phyloP scores from a whole-genome alignment of 2,329 filamentous ascomycete genomes.

The Xylaria digitata region DNA sequence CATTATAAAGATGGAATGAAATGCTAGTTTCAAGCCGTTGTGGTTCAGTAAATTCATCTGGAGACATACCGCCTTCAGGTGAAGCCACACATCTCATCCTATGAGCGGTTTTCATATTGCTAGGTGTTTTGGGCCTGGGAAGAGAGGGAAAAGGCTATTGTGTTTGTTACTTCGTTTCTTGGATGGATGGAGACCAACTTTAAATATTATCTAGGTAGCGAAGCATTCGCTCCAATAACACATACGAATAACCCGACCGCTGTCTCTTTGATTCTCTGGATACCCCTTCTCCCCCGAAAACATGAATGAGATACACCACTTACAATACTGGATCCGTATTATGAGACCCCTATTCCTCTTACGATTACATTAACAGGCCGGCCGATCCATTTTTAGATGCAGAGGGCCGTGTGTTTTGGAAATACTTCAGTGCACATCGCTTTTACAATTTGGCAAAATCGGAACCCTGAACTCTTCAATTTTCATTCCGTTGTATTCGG shows the following conservation, averaged over 20 bases:
- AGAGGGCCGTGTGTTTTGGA: constrained; percentile 22
- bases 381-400: constrained; percentile 27
- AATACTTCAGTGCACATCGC: constrained; percentile 31
- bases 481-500: neutral
- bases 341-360: constrained; percentile 23
- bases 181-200: constrained; percentile 27
- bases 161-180: constrained; percentile 28
- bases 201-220: constrained; percentile 14
- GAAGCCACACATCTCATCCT: constrained; percentile 13
- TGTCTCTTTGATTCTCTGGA: constrained; percentile 39
- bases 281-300: constrained; percentile 42
- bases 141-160: constrained; percentile 27
- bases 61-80: neutral
- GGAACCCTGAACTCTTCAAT: neutral
- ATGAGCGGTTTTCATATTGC: constrained; percentile 19
- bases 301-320: constrained; percentile 33
- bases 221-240: constrained; percentile 12
- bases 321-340: constrained; percentile 44
- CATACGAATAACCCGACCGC: constrained; percentile 19
- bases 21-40: constrained; percentile 19
- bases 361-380: constrained; percentile 26
- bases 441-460: constrained; percentile 14
- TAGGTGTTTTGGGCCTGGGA: constrained; percentile 31
- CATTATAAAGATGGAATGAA: constrained; percentile 21
- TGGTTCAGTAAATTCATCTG: constrained; percentile 14